Percentiles rank a stretch among this genome's conserved stretches.
Evolutionary conservation across 345 rosid genomes (phyloP).

Genomic region (Mallotus nudiflorus): DNA sequence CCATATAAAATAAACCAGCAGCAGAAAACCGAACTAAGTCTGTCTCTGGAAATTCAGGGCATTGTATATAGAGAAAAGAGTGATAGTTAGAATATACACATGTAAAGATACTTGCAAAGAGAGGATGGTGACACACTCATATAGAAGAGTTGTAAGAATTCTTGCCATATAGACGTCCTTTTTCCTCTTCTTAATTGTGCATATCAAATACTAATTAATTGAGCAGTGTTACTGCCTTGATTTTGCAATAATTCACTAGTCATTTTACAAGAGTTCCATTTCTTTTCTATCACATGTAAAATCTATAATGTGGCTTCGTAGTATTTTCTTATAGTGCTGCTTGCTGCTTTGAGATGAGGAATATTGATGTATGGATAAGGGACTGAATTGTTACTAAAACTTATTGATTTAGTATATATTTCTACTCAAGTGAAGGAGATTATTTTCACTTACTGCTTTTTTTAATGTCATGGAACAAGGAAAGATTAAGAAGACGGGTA

Average conservation of each 20-base stretch:
- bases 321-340: not conserved
- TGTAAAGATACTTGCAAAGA: slow-evolving; percentile 35
- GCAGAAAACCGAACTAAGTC: slow-evolving; percentile 36
- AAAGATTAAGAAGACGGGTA: not conserved
- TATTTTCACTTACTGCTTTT: not conserved
- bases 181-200: not conserved
- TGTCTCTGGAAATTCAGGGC: slow-evolving; percentile 41
- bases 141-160: slow-evolving; percentile 13
- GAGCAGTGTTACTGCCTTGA: too few species aligned
- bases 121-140: slow-evolving; percentile 16
- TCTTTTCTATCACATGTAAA: too few species aligned
- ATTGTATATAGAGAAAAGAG: slow-evolving; percentile 54
- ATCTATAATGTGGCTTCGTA: too few species aligned
- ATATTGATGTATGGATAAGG: not conserved
- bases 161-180: not conserved
- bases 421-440: not conserved
- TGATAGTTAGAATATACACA: slow-evolving; percentile 33
- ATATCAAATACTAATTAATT: not conserved
- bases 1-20: slow-evolving; percentile 40
- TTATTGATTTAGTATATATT: not conserved
- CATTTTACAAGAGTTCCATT: too few species aligned
- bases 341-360: not conserved
- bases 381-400: not conserved
- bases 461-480: not conserved
- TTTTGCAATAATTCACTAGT: too few species aligned